These are phyloP conservation scores for Camelina sativa DNA, from an alignment of 345 rosid genomes.

Conservation along the genomic window DNA sequence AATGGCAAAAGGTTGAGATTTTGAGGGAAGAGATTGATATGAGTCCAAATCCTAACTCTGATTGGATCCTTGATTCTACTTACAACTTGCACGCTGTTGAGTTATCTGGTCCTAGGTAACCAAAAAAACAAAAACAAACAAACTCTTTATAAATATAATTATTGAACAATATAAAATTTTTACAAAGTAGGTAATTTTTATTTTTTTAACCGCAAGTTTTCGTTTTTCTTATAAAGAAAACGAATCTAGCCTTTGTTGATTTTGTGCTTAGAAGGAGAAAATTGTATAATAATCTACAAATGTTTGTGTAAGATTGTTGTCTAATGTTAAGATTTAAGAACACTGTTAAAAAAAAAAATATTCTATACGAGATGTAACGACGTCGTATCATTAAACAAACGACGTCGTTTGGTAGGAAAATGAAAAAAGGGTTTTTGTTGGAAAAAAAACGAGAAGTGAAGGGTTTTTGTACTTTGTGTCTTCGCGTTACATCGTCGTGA, in stretches of 20 bases:
- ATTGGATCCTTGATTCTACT: slow-evolving; percentile 92
- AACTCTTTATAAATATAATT: too few relatives aligned
- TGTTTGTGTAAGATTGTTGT: too few relatives aligned
- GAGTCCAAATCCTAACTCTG: slow-evolving; percentile 71
- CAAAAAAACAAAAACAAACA: too few relatives aligned
- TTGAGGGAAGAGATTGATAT: slow-evolving; percentile 84
- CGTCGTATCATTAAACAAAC: neutral
- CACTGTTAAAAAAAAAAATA: too few relatives aligned
- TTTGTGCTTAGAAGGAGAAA: neutral
- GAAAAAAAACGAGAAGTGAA: neutral
- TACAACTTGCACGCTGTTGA: slow-evolving; percentile 91
- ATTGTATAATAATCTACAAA: too few relatives aligned
- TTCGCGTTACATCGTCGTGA: slow-evolving; percentile 15
- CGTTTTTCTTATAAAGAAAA: neutral
- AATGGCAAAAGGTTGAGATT: slow-evolving; percentile 95
- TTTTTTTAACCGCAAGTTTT: neutral
- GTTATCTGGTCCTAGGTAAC: slow-evolving; percentile 93
- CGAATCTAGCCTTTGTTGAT: slow-evolving; percentile 16
- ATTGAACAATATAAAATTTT: neutral
- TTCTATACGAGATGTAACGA: neutral
- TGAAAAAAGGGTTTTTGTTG: neutral
- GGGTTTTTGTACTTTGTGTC: slow-evolving; percentile 10
- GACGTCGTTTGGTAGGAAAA: neutral
- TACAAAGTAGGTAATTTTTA: neutral
- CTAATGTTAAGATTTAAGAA: too few relatives aligned